phyloP scores from a whole-genome alignment of 2,329 filamentous ascomycete species.

The Colletotrichum euphorbiae region DNA sequence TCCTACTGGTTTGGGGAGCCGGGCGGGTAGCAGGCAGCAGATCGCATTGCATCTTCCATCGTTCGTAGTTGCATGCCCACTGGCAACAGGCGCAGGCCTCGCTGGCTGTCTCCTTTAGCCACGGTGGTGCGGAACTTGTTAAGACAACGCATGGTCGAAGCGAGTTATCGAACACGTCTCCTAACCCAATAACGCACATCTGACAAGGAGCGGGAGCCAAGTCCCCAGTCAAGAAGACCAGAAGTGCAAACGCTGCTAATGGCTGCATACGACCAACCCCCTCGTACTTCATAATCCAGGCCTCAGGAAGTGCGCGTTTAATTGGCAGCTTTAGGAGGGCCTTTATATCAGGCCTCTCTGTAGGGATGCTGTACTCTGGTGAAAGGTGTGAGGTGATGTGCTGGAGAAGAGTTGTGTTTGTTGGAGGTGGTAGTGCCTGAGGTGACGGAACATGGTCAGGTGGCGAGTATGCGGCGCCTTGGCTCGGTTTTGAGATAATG shows the following conservation, averaged over 20 bases:
- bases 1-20: no score
- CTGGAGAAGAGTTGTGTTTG: background rate
- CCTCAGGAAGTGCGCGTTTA: background rate
- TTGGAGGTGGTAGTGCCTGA: background rate
- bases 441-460: background rate
- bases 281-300: slow-evolving; percentile 13
- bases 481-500: background rate
- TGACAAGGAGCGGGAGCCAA: slow-evolving; percentile 3
- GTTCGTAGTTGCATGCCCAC: slow-evolving; percentile 45
- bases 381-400: slow-evolving; percentile 16
- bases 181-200: background rate
- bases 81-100: slow-evolving; percentile 48
- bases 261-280: slow-evolving; percentile 16
- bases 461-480: background rate
- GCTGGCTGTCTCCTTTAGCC: slow-evolving; percentile 40
- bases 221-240: slow-evolving; percentile 36
- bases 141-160: slow-evolving; percentile 45
- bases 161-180: background rate
- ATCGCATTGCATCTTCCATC: slow-evolving; percentile 45
- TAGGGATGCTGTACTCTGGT: slow-evolving; percentile 5
- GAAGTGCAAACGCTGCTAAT: slow-evolving; percentile 16
- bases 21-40: slow-evolving; percentile 34
- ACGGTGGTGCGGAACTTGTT: slow-evolving; percentile 39
- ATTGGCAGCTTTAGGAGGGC: slow-evolving; percentile 25
- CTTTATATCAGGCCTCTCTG: slow-evolving; percentile 30